A percentile compares a stretch with the other conserved stretches of the same genome.
phyloP scores from a whole-genome alignment of 306 rosid genomes.

The Fagus crenata region DNA sequence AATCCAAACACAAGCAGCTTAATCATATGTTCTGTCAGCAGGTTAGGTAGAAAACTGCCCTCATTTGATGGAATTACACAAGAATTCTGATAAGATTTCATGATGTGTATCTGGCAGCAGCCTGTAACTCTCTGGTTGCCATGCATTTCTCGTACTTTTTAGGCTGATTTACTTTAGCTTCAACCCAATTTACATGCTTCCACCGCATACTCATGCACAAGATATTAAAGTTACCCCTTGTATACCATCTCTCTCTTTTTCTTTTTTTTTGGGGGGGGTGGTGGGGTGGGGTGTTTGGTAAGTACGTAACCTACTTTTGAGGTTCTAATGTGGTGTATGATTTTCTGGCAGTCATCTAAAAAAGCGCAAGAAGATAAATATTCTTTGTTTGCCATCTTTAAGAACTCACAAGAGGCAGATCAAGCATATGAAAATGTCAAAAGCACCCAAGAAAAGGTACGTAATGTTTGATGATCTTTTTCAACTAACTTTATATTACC shows the following conservation, averaged over 20 bases:
- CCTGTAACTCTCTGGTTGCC: neutral
- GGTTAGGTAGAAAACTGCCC: conserved; percentile 2
- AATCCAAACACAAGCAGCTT: neutral
- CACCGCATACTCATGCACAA: neutral
- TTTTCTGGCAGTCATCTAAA: conserved; percentile 49
- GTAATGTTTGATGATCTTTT: neutral
- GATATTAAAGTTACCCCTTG: neutral
- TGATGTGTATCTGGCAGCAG: neutral
- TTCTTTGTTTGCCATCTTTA: conserved; percentile 60
- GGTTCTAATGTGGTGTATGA: conserved; percentile 13
- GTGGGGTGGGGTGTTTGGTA: neutral
- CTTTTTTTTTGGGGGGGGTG: neutral
- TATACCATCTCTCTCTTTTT: neutral
- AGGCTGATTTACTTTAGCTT: neutral
- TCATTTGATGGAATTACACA: conserved; percentile 6
- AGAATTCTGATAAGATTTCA: neutral
- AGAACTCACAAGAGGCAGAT: conserved; percentile 55
- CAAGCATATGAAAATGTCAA: conserved; percentile 53
- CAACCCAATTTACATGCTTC: neutral
- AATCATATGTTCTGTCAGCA: neutral
- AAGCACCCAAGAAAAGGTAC: conserved; percentile 59
- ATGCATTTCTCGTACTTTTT: neutral
- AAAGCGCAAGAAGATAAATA: conserved; percentile 44
- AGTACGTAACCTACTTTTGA: neutral
- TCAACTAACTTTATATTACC: neutral